Evolutionary conservation across 73 alveolate species (phyloP), one percentile per base, ranked within the genome.

Genomic region (Tetrahymena malaccensis): DNA sequence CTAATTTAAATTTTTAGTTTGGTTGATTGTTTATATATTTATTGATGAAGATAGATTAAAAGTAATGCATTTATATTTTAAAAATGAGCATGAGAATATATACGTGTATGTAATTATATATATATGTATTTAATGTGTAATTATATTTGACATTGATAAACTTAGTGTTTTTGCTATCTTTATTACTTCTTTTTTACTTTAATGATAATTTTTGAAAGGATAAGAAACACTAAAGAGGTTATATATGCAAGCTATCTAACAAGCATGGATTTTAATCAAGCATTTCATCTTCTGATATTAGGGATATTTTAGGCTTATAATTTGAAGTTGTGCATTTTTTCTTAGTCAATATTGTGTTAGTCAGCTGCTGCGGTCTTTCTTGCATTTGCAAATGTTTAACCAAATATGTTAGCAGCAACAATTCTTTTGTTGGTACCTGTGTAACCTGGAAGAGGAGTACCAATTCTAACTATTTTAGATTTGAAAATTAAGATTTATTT

Each of bases 311-410:
- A 34, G 34, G 97, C 97, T 55, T 85, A 93, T 50, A 35, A 35
- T 55, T 89, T 95, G 85, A 95, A 95, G 37, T 93, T 95, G 89
- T 95, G 85, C 95, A 50, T 95, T 37, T 89, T 95, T 95, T 95
- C 97, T 19, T 89, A 56, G 21, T 89, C 85, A 85, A 95, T 95
- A 93, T 95, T 95, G 22, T 50, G 43, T 56, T 95, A 57, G 43
- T 95, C 97, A 19, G 85, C 83, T 21, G 94, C 35, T 13, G 97
- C 97, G 25, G 97, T 85, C 84, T 89, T 95, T 37, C 97, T 89
- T 35, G 97, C 97, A 95, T 95, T 95, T n/a, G 97, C 97, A 85
- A 95, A 95, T 8, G 97, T 95, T 89, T 95, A 85, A 22, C 97
- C 97, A 95, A 95, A 95, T 13, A 95, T 95, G 83, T 95, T 95